Evolutionary conservation across 768 basidiomycete species (phyloP), one percentile per base, ranked within the genome.

Genomic region (Heimioporus sp.): DNA sequence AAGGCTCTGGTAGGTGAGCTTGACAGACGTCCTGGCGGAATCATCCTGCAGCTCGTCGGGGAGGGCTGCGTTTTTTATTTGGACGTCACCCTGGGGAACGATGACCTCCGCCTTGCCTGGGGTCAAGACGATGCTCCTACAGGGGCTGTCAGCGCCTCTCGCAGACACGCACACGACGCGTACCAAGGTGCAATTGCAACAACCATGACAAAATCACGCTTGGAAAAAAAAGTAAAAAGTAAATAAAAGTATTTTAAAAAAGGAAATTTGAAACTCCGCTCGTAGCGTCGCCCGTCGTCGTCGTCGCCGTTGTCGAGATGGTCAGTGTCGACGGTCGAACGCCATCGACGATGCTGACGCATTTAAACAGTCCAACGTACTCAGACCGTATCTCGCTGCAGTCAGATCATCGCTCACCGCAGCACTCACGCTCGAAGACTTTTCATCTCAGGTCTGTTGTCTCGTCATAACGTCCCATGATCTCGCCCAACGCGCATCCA

Each of bases 351-450:
- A 31, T 13, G 42, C 51, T 58, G 52, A 55, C 57, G 53, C 37
- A 46, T 36, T 51, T 30, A 28, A 7, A 51, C 61, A 98, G 96
- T 96, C 96, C 2, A 97, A 98, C 77, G 89, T 91, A 7, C 79
- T 98, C 42, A 81, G 96, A 65, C 95, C 96, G 4, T 98, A 99
- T 72, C 87, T 99, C 48, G 89, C 92, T 20, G 94, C 94, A 17
- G 97, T 99, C 50, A 80, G 97, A 58, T 92, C 92, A 7, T 97
- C 97, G 20, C 78, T 99, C 45, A 98, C 96, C n/a, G 96, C 97
- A 30, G 95, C 97, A 3, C 77, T 99, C 59, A 98, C 95, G 1
- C 78, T 99, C 55, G 93, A 99, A 76, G 92, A 95, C 80, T 99
- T 99, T 77, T 83, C 93, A 44, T 98, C 96, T 11, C 96, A 99